Percentiles rank a stretch among this genome's conserved stretches.
phyloP scores from a whole-genome alignment of 1,284 basidiomycete species.

The Porodaedalea pini region DNA sequence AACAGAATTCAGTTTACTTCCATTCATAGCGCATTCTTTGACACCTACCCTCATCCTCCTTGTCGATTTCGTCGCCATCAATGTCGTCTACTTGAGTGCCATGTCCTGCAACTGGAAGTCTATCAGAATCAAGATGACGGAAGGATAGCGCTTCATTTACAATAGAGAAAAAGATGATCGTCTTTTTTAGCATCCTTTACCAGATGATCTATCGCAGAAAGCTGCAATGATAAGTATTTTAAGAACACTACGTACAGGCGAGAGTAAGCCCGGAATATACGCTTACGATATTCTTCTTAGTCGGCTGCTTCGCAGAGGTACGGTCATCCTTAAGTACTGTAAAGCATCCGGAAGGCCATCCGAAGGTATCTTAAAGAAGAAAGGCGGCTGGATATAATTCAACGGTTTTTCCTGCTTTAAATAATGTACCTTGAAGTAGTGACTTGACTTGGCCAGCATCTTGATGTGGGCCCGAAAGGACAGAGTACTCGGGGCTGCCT shows the following conservation, averaged over 20 bases:
- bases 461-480: slow-evolving; percentile 13
- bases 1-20: no score
- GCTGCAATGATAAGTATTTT: slow-evolving; percentile 1
- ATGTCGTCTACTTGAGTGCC: slow-evolving; percentile 20
- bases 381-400: not conserved
- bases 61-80: slow-evolving; percentile 22
- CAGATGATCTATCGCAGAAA: slow-evolving; percentile 8
- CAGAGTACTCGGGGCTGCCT: not conserved
- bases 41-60: slow-evolving; percentile 19
- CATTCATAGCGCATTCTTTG: not conserved
- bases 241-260: not conserved
- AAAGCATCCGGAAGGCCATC: slow-evolving; percentile 12
- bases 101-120: slow-evolving; percentile 18
- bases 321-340: slow-evolving; percentile 20
- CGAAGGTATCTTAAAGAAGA: not conserved
- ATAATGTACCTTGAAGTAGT: slow-evolving; percentile 13
- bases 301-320: slow-evolving; percentile 11
- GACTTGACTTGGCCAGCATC: slow-evolving; percentile 20
- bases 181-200: slow-evolving; percentile 9
- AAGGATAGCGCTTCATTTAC: not conserved
- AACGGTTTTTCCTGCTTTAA: not conserved
- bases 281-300: slow-evolving; percentile 15
- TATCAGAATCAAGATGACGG: not conserved
- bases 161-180: slow-evolving; percentile 19
- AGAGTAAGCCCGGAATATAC: not conserved